Evolutionary conservation across 2,329 filamentous ascomycete genomes (phyloP).

Genomic region (Gyromitra esculenta): DNA sequence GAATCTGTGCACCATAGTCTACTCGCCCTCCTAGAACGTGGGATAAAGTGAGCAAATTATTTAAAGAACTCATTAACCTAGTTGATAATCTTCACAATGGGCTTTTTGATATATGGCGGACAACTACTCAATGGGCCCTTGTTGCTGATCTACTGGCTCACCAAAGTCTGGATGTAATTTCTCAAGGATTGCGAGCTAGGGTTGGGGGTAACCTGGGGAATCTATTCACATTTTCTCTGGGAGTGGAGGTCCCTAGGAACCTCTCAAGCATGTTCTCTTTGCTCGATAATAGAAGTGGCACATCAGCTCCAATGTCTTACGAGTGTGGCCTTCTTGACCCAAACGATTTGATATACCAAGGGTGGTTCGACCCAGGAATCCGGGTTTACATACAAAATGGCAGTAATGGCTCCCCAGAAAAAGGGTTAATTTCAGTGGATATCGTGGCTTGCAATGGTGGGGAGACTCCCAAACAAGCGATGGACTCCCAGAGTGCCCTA

Average conservation of each 20-base stretch:
- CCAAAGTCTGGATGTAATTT: neutral
- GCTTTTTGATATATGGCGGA: constrained; percentile 20
- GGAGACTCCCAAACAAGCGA: constrained; percentile 17
- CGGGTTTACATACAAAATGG: constrained; percentile 7
- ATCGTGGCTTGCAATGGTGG: constrained; percentile 1
- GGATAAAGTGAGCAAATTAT: constrained; percentile 4
- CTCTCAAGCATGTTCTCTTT: constrained; percentile 32
- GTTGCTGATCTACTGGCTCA: constrained; percentile 18
- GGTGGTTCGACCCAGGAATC: constrained; percentile 23
- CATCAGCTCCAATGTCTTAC: constrained; percentile 28
- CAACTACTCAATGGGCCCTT: constrained; percentile 23
- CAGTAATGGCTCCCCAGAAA: neutral
- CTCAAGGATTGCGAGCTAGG: constrained; percentile 5
- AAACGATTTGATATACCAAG: constrained; percentile 6
- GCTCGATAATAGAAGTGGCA: constrained; percentile 1
- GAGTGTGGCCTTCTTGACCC: constrained; percentile 25
- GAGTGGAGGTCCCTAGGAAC: constrained; percentile 8
- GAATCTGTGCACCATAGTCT: neutral
- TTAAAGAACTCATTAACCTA: constrained; percentile 20
- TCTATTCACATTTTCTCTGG: constrained; percentile 23
- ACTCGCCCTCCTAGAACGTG: neutral
- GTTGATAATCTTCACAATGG: constrained; percentile 10
- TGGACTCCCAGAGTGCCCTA: neutral
- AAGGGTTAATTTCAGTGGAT: constrained; percentile 23
- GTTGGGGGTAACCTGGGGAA: neutral